phyloP scores from a whole-genome alignment of 2,329 filamentous ascomycete species.

The Colletotrichum musicola region DNA sequence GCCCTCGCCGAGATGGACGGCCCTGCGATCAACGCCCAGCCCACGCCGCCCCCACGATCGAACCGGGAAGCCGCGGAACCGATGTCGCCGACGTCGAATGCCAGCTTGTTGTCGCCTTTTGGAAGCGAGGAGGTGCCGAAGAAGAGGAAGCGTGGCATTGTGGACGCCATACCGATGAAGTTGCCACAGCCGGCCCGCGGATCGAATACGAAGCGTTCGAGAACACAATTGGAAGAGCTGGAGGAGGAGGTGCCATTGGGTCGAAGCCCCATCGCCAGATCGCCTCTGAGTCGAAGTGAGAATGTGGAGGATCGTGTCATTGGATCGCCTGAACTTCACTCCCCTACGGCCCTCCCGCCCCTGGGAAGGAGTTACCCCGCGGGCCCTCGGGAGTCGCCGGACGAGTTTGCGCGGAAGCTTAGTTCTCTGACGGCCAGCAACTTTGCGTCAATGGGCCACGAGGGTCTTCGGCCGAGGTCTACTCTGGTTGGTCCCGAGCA shows the following conservation, averaged over 20 bases:
- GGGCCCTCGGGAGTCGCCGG: conserved; percentile 23
- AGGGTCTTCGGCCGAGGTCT: conserved; percentile 25
- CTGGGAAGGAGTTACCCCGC: conserved; percentile 4
- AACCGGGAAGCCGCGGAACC: conserved; percentile 10
- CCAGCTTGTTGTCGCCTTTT: conserved; percentile 26
- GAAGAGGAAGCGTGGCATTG: conserved; percentile 38
- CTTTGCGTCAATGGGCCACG: conserved; percentile 24
- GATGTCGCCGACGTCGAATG: conserved; percentile 27
- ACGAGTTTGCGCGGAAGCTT: conserved; percentile 35
- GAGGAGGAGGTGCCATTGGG: conserved; percentile 20
- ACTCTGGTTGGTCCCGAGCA: conserved; percentile 24
- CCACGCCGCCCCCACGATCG: conserved; percentile 32
- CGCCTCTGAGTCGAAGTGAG: conserved; percentile 6
- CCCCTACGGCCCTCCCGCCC: conserved; percentile 14
- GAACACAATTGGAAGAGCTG: conserved; percentile 21
- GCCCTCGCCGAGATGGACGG: conserved; percentile 57
- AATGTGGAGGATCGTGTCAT: conserved; percentile 20
- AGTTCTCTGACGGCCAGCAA: conserved; percentile 36
- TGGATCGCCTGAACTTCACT: conserved; percentile 24
- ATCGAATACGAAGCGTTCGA: conserved; percentile 23
- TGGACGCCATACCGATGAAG: conserved; percentile 35
- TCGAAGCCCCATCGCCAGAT: conserved; percentile 24
- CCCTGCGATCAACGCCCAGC: conserved; percentile 50
- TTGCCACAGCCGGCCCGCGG: conserved; percentile 24
- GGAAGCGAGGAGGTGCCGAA: conserved; percentile 34